A percentile compares a stretch with the other conserved stretches of the same genome.
Conservation (phyloP, 148 eudicot species). For the Chenopodium quinoa region DNA sequence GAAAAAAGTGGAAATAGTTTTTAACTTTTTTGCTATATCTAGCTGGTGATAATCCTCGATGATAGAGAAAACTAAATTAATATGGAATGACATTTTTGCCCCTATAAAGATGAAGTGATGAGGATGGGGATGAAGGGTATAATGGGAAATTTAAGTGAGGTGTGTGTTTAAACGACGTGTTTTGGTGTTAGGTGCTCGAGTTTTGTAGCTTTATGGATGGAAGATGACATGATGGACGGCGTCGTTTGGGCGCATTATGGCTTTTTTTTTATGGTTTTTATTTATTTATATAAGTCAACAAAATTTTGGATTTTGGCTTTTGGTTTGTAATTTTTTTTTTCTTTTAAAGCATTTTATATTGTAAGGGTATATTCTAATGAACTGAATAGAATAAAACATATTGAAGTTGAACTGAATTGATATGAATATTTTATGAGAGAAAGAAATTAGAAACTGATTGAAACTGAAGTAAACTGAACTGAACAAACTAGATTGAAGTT, state of each 20-base stretch:
- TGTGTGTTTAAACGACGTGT: not conserved
- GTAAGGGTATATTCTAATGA: too few relatives aligned
- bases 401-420: too few relatives aligned
- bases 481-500: too few relatives aligned
- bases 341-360: too few relatives aligned
- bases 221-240: not conserved
- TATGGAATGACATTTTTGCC: conserved; percentile 4
- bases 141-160: not conserved
- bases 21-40: not conserved
- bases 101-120: not conserved
- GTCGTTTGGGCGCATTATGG: not conserved
- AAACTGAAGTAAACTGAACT: too few relatives aligned
- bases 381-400: too few relatives aligned
- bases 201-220: not conserved
- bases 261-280: too few relatives aligned
- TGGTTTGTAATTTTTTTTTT: not conserved
- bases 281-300: not conserved
- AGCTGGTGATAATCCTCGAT: conserved; percentile 21
- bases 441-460: too few relatives aligned
- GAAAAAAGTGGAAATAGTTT: not conserved
- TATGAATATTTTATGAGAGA: too few relatives aligned
- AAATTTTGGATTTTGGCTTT: not conserved
- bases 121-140: not conserved
- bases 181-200: not conserved
- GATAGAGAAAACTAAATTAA: too few relatives aligned